phyloP scores from a whole-genome alignment of 805 yeast species.

The Candida golubevii region DNA sequence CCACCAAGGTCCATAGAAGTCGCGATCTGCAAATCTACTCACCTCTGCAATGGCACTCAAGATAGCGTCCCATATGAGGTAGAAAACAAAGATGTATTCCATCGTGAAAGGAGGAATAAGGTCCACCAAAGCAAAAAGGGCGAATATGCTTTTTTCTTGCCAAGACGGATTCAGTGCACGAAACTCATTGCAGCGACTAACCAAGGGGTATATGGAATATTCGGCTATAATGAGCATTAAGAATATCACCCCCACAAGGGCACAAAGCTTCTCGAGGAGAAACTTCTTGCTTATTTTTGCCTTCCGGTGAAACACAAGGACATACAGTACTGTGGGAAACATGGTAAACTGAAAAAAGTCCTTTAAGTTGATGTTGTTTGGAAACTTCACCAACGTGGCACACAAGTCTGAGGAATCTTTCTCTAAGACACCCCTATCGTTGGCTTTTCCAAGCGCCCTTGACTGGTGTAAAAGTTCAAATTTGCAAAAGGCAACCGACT shows the following conservation, averaged over 20 bases:
- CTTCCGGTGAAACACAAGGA: constrained; percentile 78
- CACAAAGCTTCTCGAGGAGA: constrained; percentile 63
- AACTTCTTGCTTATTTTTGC: constrained; percentile 62
- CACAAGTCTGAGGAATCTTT: constrained; percentile 10
- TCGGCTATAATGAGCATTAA: constrained; percentile 81
- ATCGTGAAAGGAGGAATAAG: constrained; percentile 75
- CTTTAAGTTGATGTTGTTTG: constrained; percentile 57
- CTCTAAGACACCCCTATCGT: constrained; percentile 12
- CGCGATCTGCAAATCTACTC: constrained; percentile 81
- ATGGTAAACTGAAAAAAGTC: constrained; percentile 77
- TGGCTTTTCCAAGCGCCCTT: constrained; percentile 12
- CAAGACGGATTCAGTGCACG: constrained; percentile 23
- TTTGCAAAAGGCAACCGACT: constrained; percentile 62
- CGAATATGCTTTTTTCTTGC: constrained; percentile 3
- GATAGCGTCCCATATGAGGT: constrained; percentile 93
- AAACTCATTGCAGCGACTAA: constrained; percentile 52
- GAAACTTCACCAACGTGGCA: constrained; percentile 46
- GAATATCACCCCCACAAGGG: constrained; percentile 81
- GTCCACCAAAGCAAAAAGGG: constrained; percentile 49
- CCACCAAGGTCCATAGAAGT: constrained; percentile 98
- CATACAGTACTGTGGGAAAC: constrained; percentile 87
- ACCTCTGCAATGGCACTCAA: constrained; percentile 87
- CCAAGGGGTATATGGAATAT: constrained; percentile 68
- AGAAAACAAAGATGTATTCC: constrained; percentile 74
- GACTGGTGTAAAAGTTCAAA: constrained; percentile 67